Evolutionary conservation across 768 basidiomycete species (phyloP), one percentile per base, ranked within the genome.

Genomic region (Kwoniella shandongensis): DNA sequence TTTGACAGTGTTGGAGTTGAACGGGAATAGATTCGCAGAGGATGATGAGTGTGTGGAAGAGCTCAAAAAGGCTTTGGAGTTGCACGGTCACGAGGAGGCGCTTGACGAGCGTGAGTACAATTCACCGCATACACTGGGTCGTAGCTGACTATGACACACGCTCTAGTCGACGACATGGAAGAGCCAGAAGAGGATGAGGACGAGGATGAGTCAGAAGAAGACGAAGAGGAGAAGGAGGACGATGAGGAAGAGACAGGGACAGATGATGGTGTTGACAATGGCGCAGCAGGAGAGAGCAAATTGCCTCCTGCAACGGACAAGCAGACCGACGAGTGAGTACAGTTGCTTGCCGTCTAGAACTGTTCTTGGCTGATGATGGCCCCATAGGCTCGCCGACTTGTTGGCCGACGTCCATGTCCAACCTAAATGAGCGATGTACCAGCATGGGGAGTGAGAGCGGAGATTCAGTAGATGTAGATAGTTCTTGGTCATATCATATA

Each of bases 1-100:
- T 36, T 76, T 99, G 41, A 85, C 79, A 78, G 79, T 76, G 51
- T 76, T 98, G 50, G 94, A 97, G 74, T 69, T 97, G 57, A 92
- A 94, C 70, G 91, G 89, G 79, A 97, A 82, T 66, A 72, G 76
- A 27, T 80, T 78, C 46, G 76, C 77, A 32, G 75, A 77, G 13
- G 80, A 80, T 50, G 80, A 81, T 59, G 80, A 80, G 50, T 79
- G 78, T 66, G 78, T 79, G 22, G 76, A 75, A 54, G 74, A 77
- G 59, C 59, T 81, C 32, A 75, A 68, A 56, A 78, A 75, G 53
- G 81, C 81, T 26, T 58, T 81, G 53, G 76, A 59, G 22, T 55
- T 70, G 15, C 75, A 79, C 56, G 80, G 76, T 0, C 62, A 92
- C 52, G 89, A 89, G n/a, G 90, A 93, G 1, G 88, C 89, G 22